Percentiles rank a stretch among this genome's conserved stretches.
These are phyloP conservation scores for Oryza rufipogon DNA, from an alignment of 176 grass and related monocot species.

Conservation along the genomic window DNA sequence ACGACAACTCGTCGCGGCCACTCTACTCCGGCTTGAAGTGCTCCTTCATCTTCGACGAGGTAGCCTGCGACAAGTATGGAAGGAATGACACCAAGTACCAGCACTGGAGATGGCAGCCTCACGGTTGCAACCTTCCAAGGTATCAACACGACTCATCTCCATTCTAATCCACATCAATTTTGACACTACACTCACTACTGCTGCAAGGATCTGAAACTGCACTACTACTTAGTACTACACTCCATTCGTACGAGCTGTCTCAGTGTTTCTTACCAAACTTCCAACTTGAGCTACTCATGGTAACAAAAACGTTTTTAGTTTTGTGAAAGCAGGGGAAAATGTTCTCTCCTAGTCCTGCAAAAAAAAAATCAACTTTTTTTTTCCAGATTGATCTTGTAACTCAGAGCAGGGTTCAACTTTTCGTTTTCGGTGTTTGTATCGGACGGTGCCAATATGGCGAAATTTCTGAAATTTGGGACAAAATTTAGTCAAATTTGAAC, in stretches of 20 bases:
- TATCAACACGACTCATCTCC: background rate
- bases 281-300: background rate
- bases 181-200: background rate
- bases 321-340: background rate
- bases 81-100: slow-evolving; percentile 78
- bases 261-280: background rate
- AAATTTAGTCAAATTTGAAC: no score
- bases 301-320: background rate
- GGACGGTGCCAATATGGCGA: no score
- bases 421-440: no score
- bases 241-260: background rate
- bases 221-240: background rate
- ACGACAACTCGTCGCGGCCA: slow-evolving; percentile 62
- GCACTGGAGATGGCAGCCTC: slow-evolving; percentile 93
- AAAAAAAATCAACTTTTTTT: background rate
- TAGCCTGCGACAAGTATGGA: slow-evolving; percentile 81
- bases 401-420: no score
- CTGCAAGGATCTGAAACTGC: slow-evolving; percentile 7
- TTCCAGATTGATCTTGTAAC: background rate
- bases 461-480: no score
- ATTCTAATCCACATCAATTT: background rate
- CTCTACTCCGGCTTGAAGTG: slow-evolving; percentile 68
- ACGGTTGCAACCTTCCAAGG: slow-evolving; percentile 83
- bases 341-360: background rate
- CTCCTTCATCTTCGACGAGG: slow-evolving; percentile 69